Conservation (phyloP, 2,329 filamentous ascomycete species). For the Colletotrichum sp. region DNA sequence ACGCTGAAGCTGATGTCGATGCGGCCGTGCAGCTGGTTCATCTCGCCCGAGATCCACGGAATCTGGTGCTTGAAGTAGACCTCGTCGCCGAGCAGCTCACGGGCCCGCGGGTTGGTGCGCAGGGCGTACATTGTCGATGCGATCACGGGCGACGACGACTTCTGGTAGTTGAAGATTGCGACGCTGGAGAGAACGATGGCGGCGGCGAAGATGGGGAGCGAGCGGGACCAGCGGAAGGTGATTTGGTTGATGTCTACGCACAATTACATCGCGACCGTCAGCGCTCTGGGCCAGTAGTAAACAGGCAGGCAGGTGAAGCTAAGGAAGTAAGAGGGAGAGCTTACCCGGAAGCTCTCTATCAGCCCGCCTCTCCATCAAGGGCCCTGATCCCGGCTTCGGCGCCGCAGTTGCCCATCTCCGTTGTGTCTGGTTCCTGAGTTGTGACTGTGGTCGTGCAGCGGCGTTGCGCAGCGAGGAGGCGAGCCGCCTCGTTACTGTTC, state of each 20-base stretch:
- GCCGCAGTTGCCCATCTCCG: slow-evolving; percentile 58
- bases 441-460: not conserved
- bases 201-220: slow-evolving; percentile 80
- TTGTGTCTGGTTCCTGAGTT: slow-evolving; percentile 28
- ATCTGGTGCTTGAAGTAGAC: slow-evolving; percentile 81
- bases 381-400: slow-evolving; percentile 64
- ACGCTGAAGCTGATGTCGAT: slow-evolving; percentile 91
- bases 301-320: not conserved
- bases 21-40: slow-evolving; percentile 91
- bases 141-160: slow-evolving; percentile 86
- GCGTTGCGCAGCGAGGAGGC: slow-evolving; percentile 9
- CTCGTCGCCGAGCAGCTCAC: slow-evolving; percentile 83
- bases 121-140: slow-evolving; percentile 89
- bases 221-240: slow-evolving; percentile 69
- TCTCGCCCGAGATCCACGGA: slow-evolving; percentile 83
- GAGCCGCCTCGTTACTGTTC: slow-evolving; percentile 9
- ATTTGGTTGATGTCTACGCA: slow-evolving; percentile 44
- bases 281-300: not conserved
- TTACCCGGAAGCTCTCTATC: slow-evolving; percentile 71
- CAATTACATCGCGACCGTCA: not conserved
- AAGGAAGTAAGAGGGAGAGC: slow-evolving; percentile 12
- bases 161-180: slow-evolving; percentile 99
- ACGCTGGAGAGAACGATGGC: slow-evolving; percentile 74
- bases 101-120: slow-evolving; percentile 77
- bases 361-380: slow-evolving; percentile 67